phyloP scores from a whole-genome alignment of 2,329 filamentous ascomycete genomes.

The Penicillium sp. region DNA sequence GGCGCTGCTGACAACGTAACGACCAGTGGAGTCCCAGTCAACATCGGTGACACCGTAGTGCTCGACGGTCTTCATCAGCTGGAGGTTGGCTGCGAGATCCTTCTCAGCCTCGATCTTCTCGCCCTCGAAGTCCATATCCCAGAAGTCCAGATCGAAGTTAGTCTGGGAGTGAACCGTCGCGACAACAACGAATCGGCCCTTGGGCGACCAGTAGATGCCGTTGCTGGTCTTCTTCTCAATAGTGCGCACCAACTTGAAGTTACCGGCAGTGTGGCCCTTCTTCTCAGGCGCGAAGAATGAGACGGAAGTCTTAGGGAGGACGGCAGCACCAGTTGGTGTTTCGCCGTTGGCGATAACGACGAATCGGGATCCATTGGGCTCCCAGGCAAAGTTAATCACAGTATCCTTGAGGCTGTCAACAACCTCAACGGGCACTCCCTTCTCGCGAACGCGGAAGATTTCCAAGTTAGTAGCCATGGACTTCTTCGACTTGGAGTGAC shows the following conservation, averaged over 20 bases:
- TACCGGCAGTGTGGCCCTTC: constrained; percentile 72
- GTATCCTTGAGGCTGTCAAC: constrained; percentile 97
- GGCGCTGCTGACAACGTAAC: constrained; percentile 87
- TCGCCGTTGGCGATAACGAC: constrained; percentile 94
- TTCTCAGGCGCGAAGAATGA: constrained; percentile 97
- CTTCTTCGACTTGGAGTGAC: constrained; percentile 98
- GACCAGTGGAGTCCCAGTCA: constrained; percentile 94
- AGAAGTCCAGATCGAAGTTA: constrained; percentile 94
- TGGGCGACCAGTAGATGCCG: constrained; percentile 97
- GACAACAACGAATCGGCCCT: constrained; percentile 87
- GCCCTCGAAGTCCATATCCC: constrained; percentile 93
- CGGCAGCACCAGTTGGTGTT: constrained; percentile 64
- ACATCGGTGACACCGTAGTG: constrained; percentile 97
- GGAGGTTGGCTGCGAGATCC: constrained; percentile 86
- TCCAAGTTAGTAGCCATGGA: constrained; percentile 93
- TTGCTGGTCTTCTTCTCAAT: constrained; percentile 99
- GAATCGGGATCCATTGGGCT: constrained; percentile 94
- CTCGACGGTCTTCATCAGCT: constrained; percentile 85
- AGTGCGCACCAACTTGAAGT: constrained; percentile 92
- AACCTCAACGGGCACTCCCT: constrained; percentile 95
- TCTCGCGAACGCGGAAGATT: constrained; percentile 94
- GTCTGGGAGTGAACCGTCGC: constrained; percentile 88
- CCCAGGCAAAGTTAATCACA: constrained; percentile 99
- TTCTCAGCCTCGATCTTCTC: constrained; percentile 90
- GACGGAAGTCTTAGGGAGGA: constrained; percentile 86